Percentiles rank a stretch among this genome's conserved stretches.
These are phyloP conservation scores for Lagenidium sp. DNA, from an alignment of 352 stramenopile species.

Conservation along the genomic window DNA sequence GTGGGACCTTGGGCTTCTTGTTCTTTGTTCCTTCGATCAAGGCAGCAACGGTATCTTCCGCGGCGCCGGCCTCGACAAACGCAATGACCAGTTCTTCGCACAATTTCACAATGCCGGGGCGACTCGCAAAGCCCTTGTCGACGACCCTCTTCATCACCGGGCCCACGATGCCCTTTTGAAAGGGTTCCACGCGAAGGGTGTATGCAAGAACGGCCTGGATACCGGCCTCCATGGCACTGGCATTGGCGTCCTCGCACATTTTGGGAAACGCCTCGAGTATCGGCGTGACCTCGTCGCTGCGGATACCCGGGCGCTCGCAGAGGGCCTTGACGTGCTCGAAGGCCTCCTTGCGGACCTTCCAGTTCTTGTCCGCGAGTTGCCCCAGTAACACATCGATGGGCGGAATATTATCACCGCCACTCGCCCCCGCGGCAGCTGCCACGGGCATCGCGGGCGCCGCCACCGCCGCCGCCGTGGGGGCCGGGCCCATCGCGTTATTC, in stretches of 20 bases:
- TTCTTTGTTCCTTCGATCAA: constrained; percentile 82
- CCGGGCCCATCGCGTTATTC: not conserved
- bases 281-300: constrained; percentile 30
- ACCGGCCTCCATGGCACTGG: constrained; percentile 69
- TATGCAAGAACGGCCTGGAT: constrained; percentile 72
- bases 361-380: constrained; percentile 77
- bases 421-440: not conserved
- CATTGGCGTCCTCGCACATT: constrained; percentile 80
- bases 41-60: constrained; percentile 59
- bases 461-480: not conserved
- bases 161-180: constrained; percentile 57
- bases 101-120: constrained; percentile 65
- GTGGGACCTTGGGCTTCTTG: constrained; percentile 81
- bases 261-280: constrained; percentile 60
- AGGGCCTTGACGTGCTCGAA: constrained; percentile 65
- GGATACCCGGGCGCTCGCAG: constrained; percentile 38
- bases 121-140: constrained; percentile 80
- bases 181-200: constrained; percentile 43
- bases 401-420: constrained; percentile 13
- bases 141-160: constrained; percentile 66
- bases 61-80: constrained; percentile 68
- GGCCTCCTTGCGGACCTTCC: constrained; percentile 78
- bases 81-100: constrained; percentile 66
- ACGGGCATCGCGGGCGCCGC: constrained; percentile 2
- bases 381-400: constrained; percentile 38